These are phyloP conservation scores for Fusarium poae DNA, from an alignment of 2,329 filamentous ascomycete genomes.

Conservation along the genomic window DNA sequence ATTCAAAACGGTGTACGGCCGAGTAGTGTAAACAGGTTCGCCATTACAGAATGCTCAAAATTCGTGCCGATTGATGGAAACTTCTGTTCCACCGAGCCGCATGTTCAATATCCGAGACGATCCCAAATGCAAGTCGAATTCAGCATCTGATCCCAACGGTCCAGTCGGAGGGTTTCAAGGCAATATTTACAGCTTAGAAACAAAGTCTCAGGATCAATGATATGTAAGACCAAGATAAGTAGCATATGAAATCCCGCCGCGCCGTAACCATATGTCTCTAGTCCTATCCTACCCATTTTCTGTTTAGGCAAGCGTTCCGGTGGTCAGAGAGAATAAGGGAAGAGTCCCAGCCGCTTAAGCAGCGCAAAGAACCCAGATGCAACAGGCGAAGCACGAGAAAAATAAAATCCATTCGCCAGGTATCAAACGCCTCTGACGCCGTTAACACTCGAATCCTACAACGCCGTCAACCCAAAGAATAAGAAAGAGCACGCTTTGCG, in stretches of 20 bases:
- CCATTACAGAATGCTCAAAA: constrained; percentile 20
- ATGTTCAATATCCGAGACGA: constrained; percentile 29
- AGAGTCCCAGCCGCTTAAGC: background rate
- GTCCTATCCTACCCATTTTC: constrained; percentile 1
- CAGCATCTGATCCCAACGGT: background rate
- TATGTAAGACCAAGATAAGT: background rate
- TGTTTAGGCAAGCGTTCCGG: background rate
- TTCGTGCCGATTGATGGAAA: constrained; percentile 28
- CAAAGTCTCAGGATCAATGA: background rate
- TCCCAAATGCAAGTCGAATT: constrained; percentile 1
- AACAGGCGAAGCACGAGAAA: constrained; percentile 24
- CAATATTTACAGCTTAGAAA: background rate
- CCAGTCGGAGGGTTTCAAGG: background rate
- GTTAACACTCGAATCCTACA: constrained; percentile 50
- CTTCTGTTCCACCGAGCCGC: constrained; percentile 2
- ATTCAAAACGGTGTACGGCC: background rate
- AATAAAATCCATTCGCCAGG: constrained; percentile 39
- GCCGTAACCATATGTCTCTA: constrained; percentile 14
- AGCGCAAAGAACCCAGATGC: constrained; percentile 11
- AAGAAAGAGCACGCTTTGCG: constrained; percentile 24
- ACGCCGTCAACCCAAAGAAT: constrained; percentile 47
- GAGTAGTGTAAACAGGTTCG: background rate
- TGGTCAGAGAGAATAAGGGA: background rate
- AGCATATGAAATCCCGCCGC: constrained; percentile 15
- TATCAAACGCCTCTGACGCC: constrained; percentile 52